Conservation (phyloP, 2,329 filamentous ascomycete genomes). For the Furcasterigmium furcatum region DNA sequence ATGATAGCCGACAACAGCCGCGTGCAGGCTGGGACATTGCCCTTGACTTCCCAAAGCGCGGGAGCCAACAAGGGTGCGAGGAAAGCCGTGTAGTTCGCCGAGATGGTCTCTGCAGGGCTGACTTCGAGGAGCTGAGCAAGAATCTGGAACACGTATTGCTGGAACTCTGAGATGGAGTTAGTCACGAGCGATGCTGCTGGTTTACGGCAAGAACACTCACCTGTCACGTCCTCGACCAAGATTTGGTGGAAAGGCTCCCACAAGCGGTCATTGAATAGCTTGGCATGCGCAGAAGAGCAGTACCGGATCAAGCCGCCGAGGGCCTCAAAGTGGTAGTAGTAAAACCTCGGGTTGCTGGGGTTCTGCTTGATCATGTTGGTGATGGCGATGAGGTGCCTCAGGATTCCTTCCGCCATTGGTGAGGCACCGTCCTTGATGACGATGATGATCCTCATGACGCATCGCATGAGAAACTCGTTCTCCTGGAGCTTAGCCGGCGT, state of each 20-base stretch:
- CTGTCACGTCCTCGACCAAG: conserved; percentile 76
- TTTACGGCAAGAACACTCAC: conserved; percentile 35
- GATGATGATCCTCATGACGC: conserved; percentile 95
- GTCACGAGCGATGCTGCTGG: conserved; percentile 9
- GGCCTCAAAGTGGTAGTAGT: conserved; percentile 97
- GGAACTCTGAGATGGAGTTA: conserved; percentile 66
- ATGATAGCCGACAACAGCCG: conserved; percentile 83
- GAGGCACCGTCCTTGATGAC: conserved; percentile 83
- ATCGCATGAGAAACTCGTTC: conserved; percentile 98
- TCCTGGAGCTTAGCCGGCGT: conserved; percentile 93
- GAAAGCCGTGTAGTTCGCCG: conserved; percentile 76
- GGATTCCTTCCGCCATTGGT: conserved; percentile 71
- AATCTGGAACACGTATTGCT: conserved; percentile 94
- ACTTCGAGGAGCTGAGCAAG: conserved; percentile 87
- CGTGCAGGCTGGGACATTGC: conserved; percentile 88
- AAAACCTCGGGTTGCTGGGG: conserved; percentile 95
- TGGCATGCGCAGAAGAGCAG: conserved; percentile 62
- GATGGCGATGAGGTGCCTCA: conserved; percentile 82
- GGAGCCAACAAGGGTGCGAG: conserved; percentile 76
- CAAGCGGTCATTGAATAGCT: conserved; percentile 74
- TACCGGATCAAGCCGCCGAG: conserved; percentile 84
- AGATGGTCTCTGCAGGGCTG: conserved; percentile 74
- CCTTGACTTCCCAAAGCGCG: conserved; percentile 85
- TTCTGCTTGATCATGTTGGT: conserved; percentile 91
- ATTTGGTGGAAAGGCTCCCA: conserved; percentile 82